phyloP scores from a whole-genome alignment of 257 asterid genomes.

The Fraxinus anomala region DNA sequence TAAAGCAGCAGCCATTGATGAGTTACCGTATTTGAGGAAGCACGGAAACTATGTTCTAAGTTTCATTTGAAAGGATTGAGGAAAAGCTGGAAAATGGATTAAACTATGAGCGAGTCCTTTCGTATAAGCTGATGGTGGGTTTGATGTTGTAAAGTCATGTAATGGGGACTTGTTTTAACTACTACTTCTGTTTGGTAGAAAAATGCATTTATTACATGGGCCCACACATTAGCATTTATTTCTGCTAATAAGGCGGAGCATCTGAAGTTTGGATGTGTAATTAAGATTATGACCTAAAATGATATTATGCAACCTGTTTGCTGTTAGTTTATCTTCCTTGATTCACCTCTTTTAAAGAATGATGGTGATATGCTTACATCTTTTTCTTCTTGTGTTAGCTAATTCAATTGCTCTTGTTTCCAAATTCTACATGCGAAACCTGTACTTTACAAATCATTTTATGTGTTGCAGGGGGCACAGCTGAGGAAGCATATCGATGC shows the following conservation, averaged over 20 bases:
- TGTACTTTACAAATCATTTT: slow-evolving; percentile 1
- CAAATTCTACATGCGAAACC: slow-evolving; percentile 9
- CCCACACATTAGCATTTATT: too few species aligned
- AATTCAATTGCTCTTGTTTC: neutral
- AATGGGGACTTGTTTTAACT: neutral
- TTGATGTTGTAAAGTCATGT: neutral
- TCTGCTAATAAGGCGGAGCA: neutral
- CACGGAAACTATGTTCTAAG: neutral
- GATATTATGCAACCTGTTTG: neutral
- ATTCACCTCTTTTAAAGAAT: neutral
- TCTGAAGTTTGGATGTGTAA: neutral
- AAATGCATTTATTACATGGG: too few species aligned
- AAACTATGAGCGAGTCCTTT: neutral
- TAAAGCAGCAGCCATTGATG: neutral
- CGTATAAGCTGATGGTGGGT: neutral
- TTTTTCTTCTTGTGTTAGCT: slow-evolving; percentile 13
- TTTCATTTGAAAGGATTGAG: neutral
- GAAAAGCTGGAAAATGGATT: neutral
- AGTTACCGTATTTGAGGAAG: neutral
- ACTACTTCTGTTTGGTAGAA: neutral
- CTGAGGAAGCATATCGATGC: slow-evolving; percentile 88
- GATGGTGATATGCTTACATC: slow-evolving; percentile 19
- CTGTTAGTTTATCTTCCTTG: slow-evolving; percentile 8
- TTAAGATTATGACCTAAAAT: neutral
- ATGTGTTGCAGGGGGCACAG: slow-evolving; percentile 78